Percentiles rank a stretch among this genome's conserved stretches.
These are phyloP conservation scores for Fusarium drepaniforme DNA, from an alignment of 2,329 filamentous ascomycete genomes.

Conservation along the genomic window DNA sequence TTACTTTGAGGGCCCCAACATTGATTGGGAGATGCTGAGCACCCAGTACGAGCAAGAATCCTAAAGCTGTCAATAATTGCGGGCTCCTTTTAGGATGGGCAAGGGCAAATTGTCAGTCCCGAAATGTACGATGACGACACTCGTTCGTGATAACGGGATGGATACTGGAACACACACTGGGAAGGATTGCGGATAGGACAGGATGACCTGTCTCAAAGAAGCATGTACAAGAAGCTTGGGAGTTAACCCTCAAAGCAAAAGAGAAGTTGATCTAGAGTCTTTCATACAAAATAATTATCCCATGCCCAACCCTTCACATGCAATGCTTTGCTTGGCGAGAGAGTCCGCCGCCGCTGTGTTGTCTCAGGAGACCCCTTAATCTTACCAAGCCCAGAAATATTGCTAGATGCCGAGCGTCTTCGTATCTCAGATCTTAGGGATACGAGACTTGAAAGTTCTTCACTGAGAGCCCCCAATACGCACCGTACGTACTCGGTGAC, in stretches of 20 bases:
- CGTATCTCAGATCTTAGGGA: background rate
- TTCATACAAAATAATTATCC: background rate
- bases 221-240: background rate
- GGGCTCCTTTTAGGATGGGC: background rate
- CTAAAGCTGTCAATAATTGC: background rate
- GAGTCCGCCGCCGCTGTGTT: background rate
- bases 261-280: background rate
- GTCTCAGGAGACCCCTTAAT: background rate
- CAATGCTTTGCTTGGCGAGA: background rate
- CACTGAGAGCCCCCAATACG: accelerated
- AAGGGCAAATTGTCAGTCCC: background rate
- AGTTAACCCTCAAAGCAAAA: background rate
- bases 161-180: background rate
- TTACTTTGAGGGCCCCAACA: conserved; percentile 7
- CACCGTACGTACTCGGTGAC: background rate
- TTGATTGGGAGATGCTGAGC: conserved; percentile 11
- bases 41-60: background rate
- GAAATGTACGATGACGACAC: background rate
- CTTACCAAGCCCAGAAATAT: background rate
- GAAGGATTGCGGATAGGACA: no score
- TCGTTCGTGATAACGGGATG: background rate
- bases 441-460: background rate
- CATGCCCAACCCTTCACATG: no score
- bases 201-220: background rate
- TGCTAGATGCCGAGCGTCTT: background rate